These are phyloP conservation scores for Parietichytrium sp. DNA, from an alignment of 108 stramenopile species.

Conservation along the genomic window DNA sequence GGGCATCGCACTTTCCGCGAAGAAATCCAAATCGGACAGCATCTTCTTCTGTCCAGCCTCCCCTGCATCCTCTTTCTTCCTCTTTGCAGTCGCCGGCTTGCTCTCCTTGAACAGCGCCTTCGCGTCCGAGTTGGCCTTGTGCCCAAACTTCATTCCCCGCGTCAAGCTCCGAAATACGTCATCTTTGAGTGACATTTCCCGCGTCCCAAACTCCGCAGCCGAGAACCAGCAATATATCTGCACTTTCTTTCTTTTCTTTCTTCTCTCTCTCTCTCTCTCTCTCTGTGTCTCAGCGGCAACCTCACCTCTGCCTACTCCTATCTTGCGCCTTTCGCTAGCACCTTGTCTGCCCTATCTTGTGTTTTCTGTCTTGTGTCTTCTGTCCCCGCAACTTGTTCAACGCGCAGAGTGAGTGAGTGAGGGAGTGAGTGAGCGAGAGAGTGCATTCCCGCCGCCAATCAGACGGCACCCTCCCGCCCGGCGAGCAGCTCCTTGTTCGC, in stretches of 20 bases:
- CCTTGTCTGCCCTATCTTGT: too few relatives aligned
- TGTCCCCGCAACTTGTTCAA: too few relatives aligned
- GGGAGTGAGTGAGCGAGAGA: too few relatives aligned
- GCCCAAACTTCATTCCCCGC: constrained; percentile 19
- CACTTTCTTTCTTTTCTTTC: too few relatives aligned
- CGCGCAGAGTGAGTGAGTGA: too few relatives aligned
- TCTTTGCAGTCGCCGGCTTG: background rate
- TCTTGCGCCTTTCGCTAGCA: too few relatives aligned
- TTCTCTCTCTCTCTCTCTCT: background rate
- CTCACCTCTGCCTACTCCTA: too few relatives aligned
- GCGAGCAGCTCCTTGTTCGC: too few relatives aligned
- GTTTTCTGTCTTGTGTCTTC: too few relatives aligned
- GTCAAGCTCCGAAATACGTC: constrained; percentile 21
- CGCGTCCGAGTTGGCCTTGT: constrained; percentile 1
- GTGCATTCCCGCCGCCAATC: too few relatives aligned
- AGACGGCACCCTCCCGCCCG: too few relatives aligned
- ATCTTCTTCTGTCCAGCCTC: background rate
- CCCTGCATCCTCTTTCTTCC: background rate
- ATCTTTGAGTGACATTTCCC: background rate
- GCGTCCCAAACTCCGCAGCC: background rate
- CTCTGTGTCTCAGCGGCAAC: background rate
- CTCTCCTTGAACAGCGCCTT: background rate
- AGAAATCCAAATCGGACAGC: constrained; percentile 2
- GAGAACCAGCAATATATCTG: too few relatives aligned
- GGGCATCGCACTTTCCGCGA: background rate